A percentile compares a stretch with the other conserved stretches of the same genome.
phyloP scores from a whole-genome alignment of 78 protist species.

The Chrysochromulina parva region DNA sequence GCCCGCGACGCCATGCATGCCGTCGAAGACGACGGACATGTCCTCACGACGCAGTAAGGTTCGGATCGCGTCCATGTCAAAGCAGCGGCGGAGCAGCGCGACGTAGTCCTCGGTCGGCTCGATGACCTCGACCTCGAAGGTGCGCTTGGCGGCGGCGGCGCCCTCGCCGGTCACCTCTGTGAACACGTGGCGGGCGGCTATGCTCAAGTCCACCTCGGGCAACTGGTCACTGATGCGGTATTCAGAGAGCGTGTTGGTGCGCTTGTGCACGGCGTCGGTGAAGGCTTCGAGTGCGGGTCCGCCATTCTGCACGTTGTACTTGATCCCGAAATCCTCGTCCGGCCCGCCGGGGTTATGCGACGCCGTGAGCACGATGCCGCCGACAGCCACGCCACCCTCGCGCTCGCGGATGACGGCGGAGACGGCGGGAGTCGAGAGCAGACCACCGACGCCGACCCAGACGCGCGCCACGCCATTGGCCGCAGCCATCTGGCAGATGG shows the following conservation, averaged over 20 bases:
- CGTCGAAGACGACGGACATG: conserved; percentile 76
- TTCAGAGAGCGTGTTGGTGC: conserved; percentile 54
- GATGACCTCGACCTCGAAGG: conserved; percentile 69
- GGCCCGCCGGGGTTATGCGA: conserved; percentile 99
- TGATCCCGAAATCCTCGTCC: conserved; percentile 94
- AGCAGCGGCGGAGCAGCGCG: conserved; percentile 52
- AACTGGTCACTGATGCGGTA: conserved; percentile 36
- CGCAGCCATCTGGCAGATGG: conserved; percentile 81
- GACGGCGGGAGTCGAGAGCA: conserved; percentile 95
- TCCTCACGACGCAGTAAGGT: conserved; percentile 49
- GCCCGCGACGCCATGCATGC: conserved; percentile 82
- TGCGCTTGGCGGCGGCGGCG: neutral
- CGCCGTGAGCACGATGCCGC: conserved; percentile 93
- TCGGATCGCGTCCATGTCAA: conserved; percentile 79
- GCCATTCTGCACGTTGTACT: conserved; percentile 80
- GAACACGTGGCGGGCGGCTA: neutral
- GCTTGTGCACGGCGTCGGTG: conserved; percentile 78
- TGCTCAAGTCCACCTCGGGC: neutral
- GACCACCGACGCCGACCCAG: conserved; percentile 79
- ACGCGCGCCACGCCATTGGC: conserved; percentile 82
- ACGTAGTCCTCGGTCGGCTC: conserved; percentile 76
- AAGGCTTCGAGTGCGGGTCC: conserved; percentile 93
- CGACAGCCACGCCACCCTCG: conserved; percentile 49
- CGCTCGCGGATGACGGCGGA: conserved; percentile 80
- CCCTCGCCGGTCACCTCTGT: too few relatives aligned